These are phyloP conservation scores for Aspergillus nomiae DNA, from an alignment of 2,329 filamentous ascomycete species.

Conservation along the genomic window DNA sequence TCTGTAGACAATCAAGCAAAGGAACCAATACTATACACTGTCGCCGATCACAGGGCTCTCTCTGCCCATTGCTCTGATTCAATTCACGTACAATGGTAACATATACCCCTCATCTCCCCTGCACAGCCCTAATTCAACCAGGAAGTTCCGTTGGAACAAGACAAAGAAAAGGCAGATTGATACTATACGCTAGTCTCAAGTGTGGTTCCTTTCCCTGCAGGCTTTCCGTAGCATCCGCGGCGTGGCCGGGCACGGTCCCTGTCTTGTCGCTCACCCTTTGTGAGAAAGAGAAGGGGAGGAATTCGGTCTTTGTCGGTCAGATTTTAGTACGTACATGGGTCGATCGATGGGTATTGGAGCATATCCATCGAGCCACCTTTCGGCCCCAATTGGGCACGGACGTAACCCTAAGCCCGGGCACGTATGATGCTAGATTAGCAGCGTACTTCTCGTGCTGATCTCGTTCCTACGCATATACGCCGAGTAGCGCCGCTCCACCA, in stretches of 20 bases:
- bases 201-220: background rate
- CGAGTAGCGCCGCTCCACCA: no score
- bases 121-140: background rate
- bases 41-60: background rate
- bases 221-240: background rate
- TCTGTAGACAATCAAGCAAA: background rate
- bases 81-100: background rate
- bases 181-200: background rate
- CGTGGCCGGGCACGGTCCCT: no score
- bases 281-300: background rate
- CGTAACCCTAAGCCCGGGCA: background rate
- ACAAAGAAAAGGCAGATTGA: background rate
- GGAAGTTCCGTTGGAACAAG: background rate
- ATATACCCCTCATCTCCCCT: background rate
- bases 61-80: background rate
- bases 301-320: background rate
- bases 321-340: background rate
- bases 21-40: background rate
- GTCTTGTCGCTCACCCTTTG: no score
- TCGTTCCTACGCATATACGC: no score
- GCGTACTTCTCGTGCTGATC: background rate
- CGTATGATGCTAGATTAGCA: background rate
- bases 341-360: background rate
- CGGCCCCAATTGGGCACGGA: background rate
- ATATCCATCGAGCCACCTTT: background rate